phyloP scores from a whole-genome alignment of 768 basidiomycete species.

The Boletus vinaceobasis region DNA sequence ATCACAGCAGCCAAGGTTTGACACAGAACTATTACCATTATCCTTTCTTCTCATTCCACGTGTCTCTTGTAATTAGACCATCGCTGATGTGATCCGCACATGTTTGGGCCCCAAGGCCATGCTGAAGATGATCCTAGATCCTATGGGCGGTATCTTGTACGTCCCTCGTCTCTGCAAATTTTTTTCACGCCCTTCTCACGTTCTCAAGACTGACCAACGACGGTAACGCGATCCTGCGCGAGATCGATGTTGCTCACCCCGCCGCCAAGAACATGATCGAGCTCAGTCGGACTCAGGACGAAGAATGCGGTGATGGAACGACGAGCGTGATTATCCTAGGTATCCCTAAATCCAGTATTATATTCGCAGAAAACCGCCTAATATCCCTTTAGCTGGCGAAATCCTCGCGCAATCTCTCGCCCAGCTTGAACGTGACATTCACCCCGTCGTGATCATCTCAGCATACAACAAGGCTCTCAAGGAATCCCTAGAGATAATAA shows the following conservation, averaged over 20 bases:
- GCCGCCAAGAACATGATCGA: constrained; percentile 99
- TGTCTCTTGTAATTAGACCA: constrained; percentile 54
- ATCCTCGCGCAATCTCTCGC: constrained; percentile 93
- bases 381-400: constrained; percentile 68
- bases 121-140: constrained; percentile 99
- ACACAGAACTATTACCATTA: background rate
- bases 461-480: constrained; percentile 96
- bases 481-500: constrained; percentile 86
- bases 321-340: constrained; percentile 98
- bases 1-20: constrained; percentile 94
- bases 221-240: constrained; percentile 97
- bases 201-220: constrained; percentile 84
- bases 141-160: constrained; percentile 98
- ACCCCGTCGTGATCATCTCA: constrained; percentile 98
- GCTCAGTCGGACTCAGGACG: constrained; percentile 94
- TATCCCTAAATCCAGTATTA: constrained; percentile 34
- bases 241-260: constrained; percentile 98
- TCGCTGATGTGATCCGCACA: constrained; percentile 96
- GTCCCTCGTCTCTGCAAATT: constrained; percentile 22
- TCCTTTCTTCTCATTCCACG: background rate
- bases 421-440: constrained; percentile 93
- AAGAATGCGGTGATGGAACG: constrained; percentile 98
- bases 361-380: background rate
- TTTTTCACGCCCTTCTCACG: background rate
- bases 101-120: constrained; percentile 97